Base-by-base conservation (phyloP, 2,329 filamentous ascomycete genomes). In the Aspergillus novofumigatus region DNA sequence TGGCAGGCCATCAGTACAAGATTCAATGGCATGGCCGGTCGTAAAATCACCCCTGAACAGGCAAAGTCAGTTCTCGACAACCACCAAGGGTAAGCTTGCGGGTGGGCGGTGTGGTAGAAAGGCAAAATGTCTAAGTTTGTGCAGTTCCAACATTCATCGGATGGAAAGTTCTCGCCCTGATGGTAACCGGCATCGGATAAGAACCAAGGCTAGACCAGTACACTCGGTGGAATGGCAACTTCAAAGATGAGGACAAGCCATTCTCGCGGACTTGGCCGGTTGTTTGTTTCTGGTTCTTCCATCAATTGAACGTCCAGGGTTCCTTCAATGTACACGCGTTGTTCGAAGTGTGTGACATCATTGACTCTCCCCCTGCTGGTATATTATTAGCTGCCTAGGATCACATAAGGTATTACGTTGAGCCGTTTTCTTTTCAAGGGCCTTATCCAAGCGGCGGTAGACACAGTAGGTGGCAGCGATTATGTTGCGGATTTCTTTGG, bases 1-100 rank as follows among this genome's bases (percentile, higher is more conserved):
- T 83, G 80, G 80, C 59, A 77, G 14, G 67, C 76, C 4, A 69
- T 83, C 2, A 76, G 77, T 49, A 76, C 74, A 52, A 68, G 70
- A 25, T 83, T 83, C 70, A 76, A 70, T 54, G 78, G 81, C 54
- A 75, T 75, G 67, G 83, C 79, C 1, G 80, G 80, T 2, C 70
- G 78, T 44, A 67, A 70, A 3, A 62, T 82, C 26, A 70, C 75
- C 60, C 71, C 77, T 1, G 72, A 77, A 3, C 72, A 77, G 53
- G 67, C 66, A 17, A 68, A 62, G 55, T 60, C 63, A 42, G 47
- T 62, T 41, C 23, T 61, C 50, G 45, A 60, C 26, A 35, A 53
- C 29, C 59, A 58, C 53, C 38, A 23, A 21, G 41, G 32, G 23
- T 47, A 49, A 20, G 38, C 53, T 32, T 45, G 14, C 41, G 51